phyloP scores from a whole-genome alignment of 1,139 yeast species.

The Suhomyces panamericanus region DNA sequence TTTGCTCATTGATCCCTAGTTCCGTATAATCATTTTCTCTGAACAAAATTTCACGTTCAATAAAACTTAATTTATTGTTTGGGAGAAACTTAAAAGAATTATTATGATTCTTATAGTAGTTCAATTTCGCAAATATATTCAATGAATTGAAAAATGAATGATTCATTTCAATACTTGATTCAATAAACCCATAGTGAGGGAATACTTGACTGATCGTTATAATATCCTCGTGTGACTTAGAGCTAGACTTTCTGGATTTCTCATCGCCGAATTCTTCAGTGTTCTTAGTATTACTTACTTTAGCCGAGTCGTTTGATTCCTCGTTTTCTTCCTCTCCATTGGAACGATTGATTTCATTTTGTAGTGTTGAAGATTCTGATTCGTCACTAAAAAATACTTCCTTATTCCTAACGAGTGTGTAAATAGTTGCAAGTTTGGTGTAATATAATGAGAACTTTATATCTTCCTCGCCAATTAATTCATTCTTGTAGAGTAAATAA shows the following conservation, averaged over 20 bases:
- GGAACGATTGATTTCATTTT: neutral
- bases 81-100: constrained; percentile 26
- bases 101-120: constrained; percentile 32
- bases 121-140: constrained; percentile 37
- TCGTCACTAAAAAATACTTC: constrained; percentile 18
- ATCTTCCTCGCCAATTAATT: constrained; percentile 25
- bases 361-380: neutral
- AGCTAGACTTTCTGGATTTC: neutral
- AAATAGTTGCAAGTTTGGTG: constrained; percentile 26
- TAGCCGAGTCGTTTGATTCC: neutral
- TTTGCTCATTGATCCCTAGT: constrained; percentile 21
- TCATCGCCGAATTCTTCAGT: neutral
- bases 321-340: constrained; percentile 4
- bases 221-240: constrained; percentile 20
- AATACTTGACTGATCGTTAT: constrained; percentile 43
- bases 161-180: constrained; percentile 29
- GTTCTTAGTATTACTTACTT: neutral
- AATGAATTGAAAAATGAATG: constrained; percentile 42
- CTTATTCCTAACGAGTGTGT: constrained; percentile 20
- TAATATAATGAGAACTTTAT: constrained; percentile 28
- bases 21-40: constrained; percentile 32
- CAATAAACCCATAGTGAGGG: constrained; percentile 43
- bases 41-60: constrained; percentile 34
- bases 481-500: constrained; percentile 20
- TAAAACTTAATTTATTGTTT: constrained; percentile 30